A percentile compares a stretch with the other conserved stretches of the same genome.
phyloP scores from a whole-genome alignment of 1,139 yeast species.

The Suhomyces yuchorum region DNA sequence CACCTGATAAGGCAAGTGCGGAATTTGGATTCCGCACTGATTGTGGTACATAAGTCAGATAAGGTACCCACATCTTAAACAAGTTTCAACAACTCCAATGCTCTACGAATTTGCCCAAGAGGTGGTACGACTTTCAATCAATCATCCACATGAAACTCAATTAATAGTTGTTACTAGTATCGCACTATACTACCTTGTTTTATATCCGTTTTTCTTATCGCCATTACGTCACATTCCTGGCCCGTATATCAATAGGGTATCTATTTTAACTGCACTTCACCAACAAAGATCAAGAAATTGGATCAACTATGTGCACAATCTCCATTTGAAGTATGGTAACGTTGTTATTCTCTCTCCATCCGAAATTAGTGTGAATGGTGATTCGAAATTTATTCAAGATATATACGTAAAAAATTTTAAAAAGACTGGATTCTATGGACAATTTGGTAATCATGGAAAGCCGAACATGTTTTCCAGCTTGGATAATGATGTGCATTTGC shows the following conservation, averaged over 20 bases:
- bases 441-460: constrained; percentile 60
- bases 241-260: constrained; percentile 53
- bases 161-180: background rate
- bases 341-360: constrained; percentile 63
- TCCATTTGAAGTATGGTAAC: constrained; percentile 60
- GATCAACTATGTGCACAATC: constrained; percentile 48
- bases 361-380: constrained; percentile 62
- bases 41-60: background rate
- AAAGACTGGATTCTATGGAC: constrained; percentile 60
- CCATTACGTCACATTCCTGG: constrained; percentile 63
- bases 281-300: constrained; percentile 56
- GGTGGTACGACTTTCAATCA: background rate
- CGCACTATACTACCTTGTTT: constrained; percentile 30
- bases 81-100: background rate
- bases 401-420: constrained; percentile 62
- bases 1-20: constrained; percentile 7
- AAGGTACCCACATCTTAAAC: background rate
- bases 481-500: constrained; percentile 50
- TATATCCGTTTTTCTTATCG: constrained; percentile 51
- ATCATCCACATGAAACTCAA: constrained; percentile 3
- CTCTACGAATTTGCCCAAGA: constrained; percentile 2
- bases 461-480: constrained; percentile 61
- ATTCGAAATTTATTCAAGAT: constrained; percentile 50
- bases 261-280: constrained; percentile 51
- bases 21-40: constrained; percentile 1